Percentiles rank a stretch among this genome's conserved stretches.
phyloP scores from a whole-genome alignment of 768 basidiomycete genomes.

The Ramaria sp. region DNA sequence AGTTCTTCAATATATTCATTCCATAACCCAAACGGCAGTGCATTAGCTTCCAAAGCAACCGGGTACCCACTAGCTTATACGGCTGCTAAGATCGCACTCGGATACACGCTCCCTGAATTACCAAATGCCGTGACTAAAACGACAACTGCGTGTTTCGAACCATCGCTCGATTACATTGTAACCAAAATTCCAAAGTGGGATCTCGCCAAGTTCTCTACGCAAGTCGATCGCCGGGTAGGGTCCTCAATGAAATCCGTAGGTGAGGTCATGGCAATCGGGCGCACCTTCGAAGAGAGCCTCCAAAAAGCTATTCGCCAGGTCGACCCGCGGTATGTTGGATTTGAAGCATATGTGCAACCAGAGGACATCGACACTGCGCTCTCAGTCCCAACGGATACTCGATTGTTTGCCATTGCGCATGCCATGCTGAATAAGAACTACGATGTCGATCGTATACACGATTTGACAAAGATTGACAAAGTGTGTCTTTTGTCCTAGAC shows the following conservation, averaged over 20 bases:
- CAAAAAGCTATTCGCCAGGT: conserved; percentile 98
- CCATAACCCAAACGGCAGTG: conserved; percentile 33
- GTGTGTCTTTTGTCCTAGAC: conserved; percentile 25
- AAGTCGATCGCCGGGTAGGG: conserved; percentile 90
- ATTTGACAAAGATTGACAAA: conserved; percentile 97
- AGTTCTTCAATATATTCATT: neutral
- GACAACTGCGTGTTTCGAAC: conserved; percentile 98
- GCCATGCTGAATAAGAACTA: conserved; percentile 94
- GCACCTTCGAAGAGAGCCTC: conserved; percentile 96
- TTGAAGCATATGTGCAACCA: conserved; percentile 87
- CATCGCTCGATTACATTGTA: conserved; percentile 97
- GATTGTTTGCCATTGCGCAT: conserved; percentile 93
- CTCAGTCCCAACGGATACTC: conserved; percentile 82
- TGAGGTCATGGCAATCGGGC: conserved; percentile 99
- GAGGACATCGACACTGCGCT: conserved; percentile 79
- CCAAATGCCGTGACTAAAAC: conserved; percentile 99
- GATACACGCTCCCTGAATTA: conserved; percentile 92
- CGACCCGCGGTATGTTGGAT: conserved; percentile 93
- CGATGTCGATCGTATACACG: conserved; percentile 80
- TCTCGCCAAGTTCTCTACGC: conserved; percentile 89
- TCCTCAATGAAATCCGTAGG: conserved; percentile 99
- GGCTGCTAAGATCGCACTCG: conserved; percentile 96
- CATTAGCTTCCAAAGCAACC: conserved; percentile 96
- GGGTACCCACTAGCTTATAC: conserved; percentile 99
- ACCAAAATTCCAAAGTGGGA: conserved; percentile 99